Conservation (phyloP, 2,329 filamentous ascomycete species). For the Alternaria sp. region DNA sequence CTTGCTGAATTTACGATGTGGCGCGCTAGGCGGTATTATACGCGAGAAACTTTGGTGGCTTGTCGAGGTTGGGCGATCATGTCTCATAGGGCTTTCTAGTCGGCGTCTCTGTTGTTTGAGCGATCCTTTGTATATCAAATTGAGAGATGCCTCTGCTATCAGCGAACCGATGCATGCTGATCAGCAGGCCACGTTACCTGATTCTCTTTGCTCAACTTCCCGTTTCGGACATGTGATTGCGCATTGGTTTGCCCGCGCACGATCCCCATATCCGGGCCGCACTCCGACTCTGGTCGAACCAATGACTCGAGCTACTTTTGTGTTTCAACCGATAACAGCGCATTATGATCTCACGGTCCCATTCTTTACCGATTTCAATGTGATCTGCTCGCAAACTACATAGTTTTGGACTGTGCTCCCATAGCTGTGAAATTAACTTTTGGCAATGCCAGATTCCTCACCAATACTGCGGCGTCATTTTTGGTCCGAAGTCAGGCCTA, state of each 20-base stretch:
- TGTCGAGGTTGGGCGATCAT: not conserved
- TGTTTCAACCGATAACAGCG: not conserved
- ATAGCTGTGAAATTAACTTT: slow-evolving; percentile 5
- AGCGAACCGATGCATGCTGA: not conserved
- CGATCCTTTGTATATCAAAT: not conserved
- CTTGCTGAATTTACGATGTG: not conserved
- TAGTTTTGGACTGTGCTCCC: not conserved
- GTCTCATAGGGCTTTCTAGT: not conserved
- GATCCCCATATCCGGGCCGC: not conserved
- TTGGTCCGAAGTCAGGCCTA: slow-evolving; percentile 2
- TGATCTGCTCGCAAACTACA: slow-evolving; percentile 5
- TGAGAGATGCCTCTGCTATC: too few relatives aligned
- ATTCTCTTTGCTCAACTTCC: not conserved
- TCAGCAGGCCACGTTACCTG: not conserved
- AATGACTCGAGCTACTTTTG: not conserved
- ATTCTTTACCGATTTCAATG: not conserved
- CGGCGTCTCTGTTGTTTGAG: not conserved
- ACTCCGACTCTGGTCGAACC: not conserved
- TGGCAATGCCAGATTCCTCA: slow-evolving; percentile 3
- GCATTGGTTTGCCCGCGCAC: not conserved
- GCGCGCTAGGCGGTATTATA: not conserved
- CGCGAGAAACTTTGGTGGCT: not conserved
- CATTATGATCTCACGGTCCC: not conserved
- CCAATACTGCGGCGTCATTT: slow-evolving; percentile 6
- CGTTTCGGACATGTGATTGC: not conserved